Percentiles rank a stretch among this genome's conserved stretches.
Evolutionary conservation across 1,139 yeast species (phyloP).

Genomic region (Pichia sp.): DNA sequence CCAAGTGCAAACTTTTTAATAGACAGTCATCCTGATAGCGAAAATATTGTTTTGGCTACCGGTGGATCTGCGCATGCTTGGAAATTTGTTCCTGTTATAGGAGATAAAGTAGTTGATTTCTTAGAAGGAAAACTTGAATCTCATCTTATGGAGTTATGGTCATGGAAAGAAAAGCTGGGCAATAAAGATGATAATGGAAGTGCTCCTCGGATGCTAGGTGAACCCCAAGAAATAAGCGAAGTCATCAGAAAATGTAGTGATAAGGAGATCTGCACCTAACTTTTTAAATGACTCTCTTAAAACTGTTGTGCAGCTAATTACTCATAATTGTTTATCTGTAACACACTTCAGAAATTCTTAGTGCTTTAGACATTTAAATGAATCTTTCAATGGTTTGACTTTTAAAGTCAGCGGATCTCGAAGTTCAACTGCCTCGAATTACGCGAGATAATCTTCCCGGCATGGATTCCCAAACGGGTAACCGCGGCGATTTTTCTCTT

Average conservation of each 20-base stretch:
- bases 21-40: conserved; percentile 26
- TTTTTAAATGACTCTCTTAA: no score
- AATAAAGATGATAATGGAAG: conserved; percentile 22
- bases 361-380: no score
- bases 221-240: conserved; percentile 25
- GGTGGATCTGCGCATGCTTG: conserved; percentile 40
- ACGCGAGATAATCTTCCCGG: no score
- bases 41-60: conserved; percentile 27
- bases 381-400: no score
- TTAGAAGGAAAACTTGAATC: conserved; percentile 16
- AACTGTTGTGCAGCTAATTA: no score
- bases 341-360: no score
- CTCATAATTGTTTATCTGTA: no score
- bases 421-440: no score
- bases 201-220: conserved; percentile 20
- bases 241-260: conserved; percentile 19
- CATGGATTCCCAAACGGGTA: no score
- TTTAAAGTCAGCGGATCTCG: no score
- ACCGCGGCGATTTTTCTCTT: no score
- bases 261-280: conserved; percentile 16
- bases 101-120: conserved; percentile 26
- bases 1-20: conserved; percentile 29
- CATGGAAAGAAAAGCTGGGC: conserved; percentile 19
- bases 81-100: conserved; percentile 39
- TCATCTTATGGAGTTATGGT: conserved; percentile 15